phyloP scores from a whole-genome alignment of 129 eudicot genomes.

The Solidago caesia region DNA sequence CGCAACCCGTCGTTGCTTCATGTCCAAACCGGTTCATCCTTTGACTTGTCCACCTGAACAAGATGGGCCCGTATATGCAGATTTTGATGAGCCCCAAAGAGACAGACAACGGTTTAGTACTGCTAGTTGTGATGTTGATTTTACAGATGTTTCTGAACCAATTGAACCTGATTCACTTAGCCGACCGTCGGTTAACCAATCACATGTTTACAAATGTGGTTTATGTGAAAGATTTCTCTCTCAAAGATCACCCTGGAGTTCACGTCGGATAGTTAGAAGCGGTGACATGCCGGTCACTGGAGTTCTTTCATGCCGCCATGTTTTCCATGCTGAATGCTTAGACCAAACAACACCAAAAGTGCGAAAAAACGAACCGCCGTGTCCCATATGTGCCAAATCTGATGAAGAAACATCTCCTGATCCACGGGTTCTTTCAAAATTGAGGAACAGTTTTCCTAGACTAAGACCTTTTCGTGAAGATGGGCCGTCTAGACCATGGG shows the following conservation, averaged over 20 bases:
- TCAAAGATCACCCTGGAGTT: constrained; percentile 90
- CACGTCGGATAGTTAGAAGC: constrained; percentile 56
- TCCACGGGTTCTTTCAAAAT: constrained; percentile 42
- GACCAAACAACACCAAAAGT: constrained; percentile 83
- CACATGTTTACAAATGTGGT: constrained; percentile 55
- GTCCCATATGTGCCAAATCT: constrained; percentile 64
- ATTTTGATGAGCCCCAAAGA: constrained; percentile 43
- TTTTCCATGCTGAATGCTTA: constrained; percentile 92
- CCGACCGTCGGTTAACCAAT: constrained; percentile 35
- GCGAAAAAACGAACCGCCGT: constrained; percentile 76
- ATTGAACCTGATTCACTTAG: constrained; percentile 42
- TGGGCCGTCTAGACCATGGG: constrained; percentile 70
- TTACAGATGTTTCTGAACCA: constrained; percentile 54
- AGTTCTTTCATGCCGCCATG: constrained; percentile 85
- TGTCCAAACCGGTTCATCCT: constrained; percentile 94
- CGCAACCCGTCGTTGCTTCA: constrained; percentile 63
- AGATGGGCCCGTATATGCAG: constrained; percentile 36
- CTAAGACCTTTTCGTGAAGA: constrained; percentile 57
- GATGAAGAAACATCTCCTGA: constrained; percentile 58
- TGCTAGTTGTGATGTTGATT: constrained; percentile 55
- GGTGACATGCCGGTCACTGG: constrained; percentile 71
- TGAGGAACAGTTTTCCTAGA: constrained; percentile 35
- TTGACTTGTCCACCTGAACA: constrained; percentile 53
- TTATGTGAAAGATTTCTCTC: constrained; percentile 81
- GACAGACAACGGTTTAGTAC: constrained; percentile 56